A percentile compares a stretch with the other conserved stretches of the same genome.
Conservation (phyloP, 2,329 filamentous ascomycete species). For the Emericellopsis cladophorae region DNA sequence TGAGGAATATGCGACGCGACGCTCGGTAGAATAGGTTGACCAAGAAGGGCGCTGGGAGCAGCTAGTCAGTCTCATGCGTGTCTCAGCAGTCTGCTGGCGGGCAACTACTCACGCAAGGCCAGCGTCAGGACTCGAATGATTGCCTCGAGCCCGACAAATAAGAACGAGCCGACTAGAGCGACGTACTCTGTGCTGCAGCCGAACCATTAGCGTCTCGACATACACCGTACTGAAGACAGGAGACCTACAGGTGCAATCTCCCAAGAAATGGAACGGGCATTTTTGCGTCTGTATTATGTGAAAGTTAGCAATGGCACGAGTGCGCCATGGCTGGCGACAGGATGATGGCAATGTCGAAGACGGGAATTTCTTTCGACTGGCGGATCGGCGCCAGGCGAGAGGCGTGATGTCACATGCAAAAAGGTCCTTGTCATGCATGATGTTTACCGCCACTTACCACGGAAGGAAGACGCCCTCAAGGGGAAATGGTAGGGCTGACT, state of each 20-base stretch:
- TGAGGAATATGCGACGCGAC: slow-evolving; percentile 74
- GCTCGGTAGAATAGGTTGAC: slow-evolving; percentile 72
- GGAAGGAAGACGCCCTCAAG: neutral
- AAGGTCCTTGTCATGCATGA: neutral
- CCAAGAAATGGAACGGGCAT: slow-evolving; percentile 43
- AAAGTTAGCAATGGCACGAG: neutral
- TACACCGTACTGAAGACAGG: slow-evolving; percentile 1
- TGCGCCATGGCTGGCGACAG: neutral
- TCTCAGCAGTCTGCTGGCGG: neutral
- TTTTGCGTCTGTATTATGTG: slow-evolving; percentile 5
- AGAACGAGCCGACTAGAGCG: slow-evolving; percentile 70
- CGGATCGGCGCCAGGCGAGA: neutral
- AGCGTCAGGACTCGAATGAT: slow-evolving; percentile 78
- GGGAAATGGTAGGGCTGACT: neutral
- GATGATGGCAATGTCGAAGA: neutral
- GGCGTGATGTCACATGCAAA: slow-evolving; percentile 9
- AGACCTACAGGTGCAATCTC: slow-evolving; percentile 35
- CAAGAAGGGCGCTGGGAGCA: slow-evolving; percentile 54
- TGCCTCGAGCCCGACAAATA: slow-evolving; percentile 71
- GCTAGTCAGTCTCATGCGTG: neutral
- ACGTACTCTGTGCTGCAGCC: slow-evolving; percentile 65
- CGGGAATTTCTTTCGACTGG: no score
- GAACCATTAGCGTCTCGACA: neutral
- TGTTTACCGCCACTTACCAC: neutral
- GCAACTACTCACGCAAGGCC: slow-evolving; percentile 56